Percentiles rank a stretch among this genome's conserved stretches.
phyloP scores from a whole-genome alignment of 2,329 filamentous ascomycete species.

The Amauroascus niger region DNA sequence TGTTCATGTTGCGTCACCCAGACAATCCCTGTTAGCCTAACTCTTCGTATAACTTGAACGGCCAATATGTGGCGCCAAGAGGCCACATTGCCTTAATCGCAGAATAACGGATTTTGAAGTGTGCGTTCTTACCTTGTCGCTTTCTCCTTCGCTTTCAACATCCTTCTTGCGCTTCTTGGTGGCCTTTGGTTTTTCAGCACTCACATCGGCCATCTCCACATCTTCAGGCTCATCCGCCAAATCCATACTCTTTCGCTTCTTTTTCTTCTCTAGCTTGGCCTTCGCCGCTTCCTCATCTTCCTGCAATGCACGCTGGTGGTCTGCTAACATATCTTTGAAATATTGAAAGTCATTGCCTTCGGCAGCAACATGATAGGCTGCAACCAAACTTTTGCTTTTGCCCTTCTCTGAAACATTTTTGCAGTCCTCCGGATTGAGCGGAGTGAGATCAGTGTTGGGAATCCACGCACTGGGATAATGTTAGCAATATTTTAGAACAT shows the following conservation, averaged over 20 bases:
- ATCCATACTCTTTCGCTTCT: constrained; percentile 39
- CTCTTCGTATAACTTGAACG: constrained; percentile 1
- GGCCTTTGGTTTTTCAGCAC: constrained; percentile 22
- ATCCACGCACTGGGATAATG: constrained; percentile 66
- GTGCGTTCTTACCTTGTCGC: constrained; percentile 51
- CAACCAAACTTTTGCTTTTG: constrained; percentile 72
- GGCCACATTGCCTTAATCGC: constrained; percentile 5
- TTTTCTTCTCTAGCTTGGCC: constrained; percentile 48
- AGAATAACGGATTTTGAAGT: not conserved
- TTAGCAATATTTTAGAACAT: not conserved
- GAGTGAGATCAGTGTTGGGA: constrained; percentile 68
- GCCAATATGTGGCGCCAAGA: constrained; percentile 7
- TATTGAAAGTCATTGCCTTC: constrained; percentile 67
- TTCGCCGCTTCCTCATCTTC: constrained; percentile 53
- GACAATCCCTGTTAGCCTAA: constrained; percentile 14
- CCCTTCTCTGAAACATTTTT: constrained; percentile 55
- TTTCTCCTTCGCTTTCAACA: constrained; percentile 56
- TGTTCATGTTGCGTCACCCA: constrained; percentile 37
- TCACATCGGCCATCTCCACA: constrained; percentile 47
- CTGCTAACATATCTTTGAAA: constrained; percentile 68
- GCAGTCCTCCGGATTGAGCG: constrained; percentile 65
- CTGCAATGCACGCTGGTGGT: constrained; percentile 48
- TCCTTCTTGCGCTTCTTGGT: constrained; percentile 88
- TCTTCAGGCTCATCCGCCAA: constrained; percentile 45
- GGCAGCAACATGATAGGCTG: constrained; percentile 69